A percentile compares a stretch with the other conserved stretches of the same genome.
Conservation (phyloP, 1,139 yeast genomes). For the Candida neerlandica region DNA sequence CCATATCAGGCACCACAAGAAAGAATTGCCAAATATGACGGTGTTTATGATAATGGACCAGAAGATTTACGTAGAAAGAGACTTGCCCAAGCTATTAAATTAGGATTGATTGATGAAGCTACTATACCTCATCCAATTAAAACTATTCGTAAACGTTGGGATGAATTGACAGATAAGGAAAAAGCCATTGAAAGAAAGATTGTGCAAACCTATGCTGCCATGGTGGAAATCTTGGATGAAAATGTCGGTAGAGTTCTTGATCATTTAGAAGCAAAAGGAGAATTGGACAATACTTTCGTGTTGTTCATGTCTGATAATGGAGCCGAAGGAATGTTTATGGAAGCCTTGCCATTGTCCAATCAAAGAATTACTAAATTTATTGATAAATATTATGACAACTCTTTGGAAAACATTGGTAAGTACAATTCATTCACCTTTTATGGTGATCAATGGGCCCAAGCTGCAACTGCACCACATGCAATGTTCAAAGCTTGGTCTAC, state of each 20-base stretch:
- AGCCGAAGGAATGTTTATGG: constrained; percentile 60
- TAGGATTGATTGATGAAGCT: constrained; percentile 48
- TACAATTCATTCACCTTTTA: constrained; percentile 52
- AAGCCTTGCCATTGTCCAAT: constrained; percentile 49
- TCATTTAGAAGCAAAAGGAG: constrained; percentile 38
- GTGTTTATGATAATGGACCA: constrained; percentile 54
- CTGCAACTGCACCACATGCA: constrained; percentile 59
- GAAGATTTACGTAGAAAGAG: constrained; percentile 41
- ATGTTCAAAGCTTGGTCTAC: constrained; percentile 55
- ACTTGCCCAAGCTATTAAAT: constrained; percentile 38
- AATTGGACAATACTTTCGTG: constrained; percentile 55
- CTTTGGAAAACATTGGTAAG: constrained; percentile 50
- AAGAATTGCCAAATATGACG: constrained; percentile 48
- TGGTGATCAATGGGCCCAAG: constrained; percentile 65
- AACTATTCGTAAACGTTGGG: constrained; percentile 46
- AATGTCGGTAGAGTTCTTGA: constrained; percentile 51
- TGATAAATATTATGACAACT: constrained; percentile 41
- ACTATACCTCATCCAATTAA: constrained; percentile 49
- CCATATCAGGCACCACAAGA: constrained; percentile 59
- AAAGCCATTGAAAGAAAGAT: constrained; percentile 39
- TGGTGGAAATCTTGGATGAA: constrained; percentile 57
- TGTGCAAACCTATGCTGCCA: constrained; percentile 62
- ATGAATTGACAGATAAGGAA: constrained; percentile 37
- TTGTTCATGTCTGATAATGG: constrained; percentile 63
- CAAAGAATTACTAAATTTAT: constrained; percentile 30